Evolutionary conservation across 179 eudicot species (phyloP).

Genomic region (Vitellaria paradoxa): DNA sequence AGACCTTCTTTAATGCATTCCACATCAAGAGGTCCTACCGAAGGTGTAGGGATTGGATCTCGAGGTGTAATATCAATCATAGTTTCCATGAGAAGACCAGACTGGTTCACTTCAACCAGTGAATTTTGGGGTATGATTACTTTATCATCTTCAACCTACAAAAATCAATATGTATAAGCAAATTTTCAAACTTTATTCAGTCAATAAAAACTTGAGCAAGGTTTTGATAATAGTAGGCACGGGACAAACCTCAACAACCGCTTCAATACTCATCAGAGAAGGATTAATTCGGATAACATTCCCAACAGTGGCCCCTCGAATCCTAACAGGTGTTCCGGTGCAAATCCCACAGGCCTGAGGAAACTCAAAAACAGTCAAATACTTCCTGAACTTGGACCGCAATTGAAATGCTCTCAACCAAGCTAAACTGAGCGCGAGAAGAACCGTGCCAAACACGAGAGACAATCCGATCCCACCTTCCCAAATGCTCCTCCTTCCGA

Average conservation of each 20-base stretch:
- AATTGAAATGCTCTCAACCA: slow-evolving; percentile 87
- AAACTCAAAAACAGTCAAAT: slow-evolving; percentile 71
- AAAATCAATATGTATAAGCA: slow-evolving; percentile 9
- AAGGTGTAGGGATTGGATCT: slow-evolving; percentile 75
- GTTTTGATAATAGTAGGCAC: not conserved
- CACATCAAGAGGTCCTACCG: slow-evolving; percentile 73
- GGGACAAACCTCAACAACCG: slow-evolving; percentile 70
- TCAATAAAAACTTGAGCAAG: slow-evolving; percentile 7
- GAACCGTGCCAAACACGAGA: slow-evolving; percentile 68
- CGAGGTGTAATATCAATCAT: slow-evolving; percentile 85
- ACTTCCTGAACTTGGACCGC: slow-evolving; percentile 67
- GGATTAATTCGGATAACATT: slow-evolving; percentile 76
- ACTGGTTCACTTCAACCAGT: slow-evolving; percentile 86
- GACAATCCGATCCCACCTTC: slow-evolving; percentile 92
- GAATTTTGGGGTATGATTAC: slow-evolving; percentile 81
- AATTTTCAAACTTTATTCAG: not conserved
- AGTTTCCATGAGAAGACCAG: slow-evolving; percentile 97
- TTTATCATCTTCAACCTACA: slow-evolving; percentile 90
- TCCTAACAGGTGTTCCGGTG: slow-evolving; percentile 82
- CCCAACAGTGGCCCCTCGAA: slow-evolving; percentile 86
- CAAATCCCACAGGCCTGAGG: slow-evolving; percentile 80
- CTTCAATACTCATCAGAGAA: slow-evolving; percentile 71
- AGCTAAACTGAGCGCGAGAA: slow-evolving; percentile 69
- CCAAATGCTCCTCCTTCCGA: slow-evolving; percentile 87
- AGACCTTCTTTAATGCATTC: slow-evolving; percentile 74